phyloP scores from a whole-genome alignment of 1,284 basidiomycete species.

The Irpex lacteus region DNA sequence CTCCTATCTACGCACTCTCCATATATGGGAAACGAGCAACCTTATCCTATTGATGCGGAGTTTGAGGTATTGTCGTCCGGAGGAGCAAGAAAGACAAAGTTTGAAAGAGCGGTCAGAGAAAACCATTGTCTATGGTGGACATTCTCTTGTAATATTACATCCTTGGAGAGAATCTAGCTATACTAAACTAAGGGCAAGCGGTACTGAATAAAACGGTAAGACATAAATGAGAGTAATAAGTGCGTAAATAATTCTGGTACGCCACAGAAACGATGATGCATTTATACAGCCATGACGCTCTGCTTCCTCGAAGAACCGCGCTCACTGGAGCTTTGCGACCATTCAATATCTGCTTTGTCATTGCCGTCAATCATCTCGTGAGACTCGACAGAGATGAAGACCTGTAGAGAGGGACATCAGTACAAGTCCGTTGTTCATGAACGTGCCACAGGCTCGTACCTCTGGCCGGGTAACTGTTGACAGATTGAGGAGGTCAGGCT shows the following conservation, averaged over 20 bases:
- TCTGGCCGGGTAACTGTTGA: slow-evolving; percentile 13
- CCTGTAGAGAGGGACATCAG: slow-evolving; percentile 18
- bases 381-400: slow-evolving; percentile 30
- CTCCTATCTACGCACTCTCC: too few species aligned
- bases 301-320: neutral
- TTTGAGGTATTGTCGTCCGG: too few species aligned
- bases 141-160: neutral
- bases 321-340: neutral
- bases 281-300: neutral
- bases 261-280: neutral
- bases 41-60: too few species aligned
- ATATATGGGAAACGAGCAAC: too few species aligned
- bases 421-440: neutral
- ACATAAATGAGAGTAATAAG: neutral
- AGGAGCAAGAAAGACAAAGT: neutral
- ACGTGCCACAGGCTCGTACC: slow-evolving; percentile 1
- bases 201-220: too few species aligned
- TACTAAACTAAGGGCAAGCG: too few species aligned
- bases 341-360: slow-evolving; percentile 8
- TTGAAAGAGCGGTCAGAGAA: neutral
- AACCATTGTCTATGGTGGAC: neutral
- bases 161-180: neutral
- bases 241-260: neutral
- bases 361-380: slow-evolving; percentile 27
- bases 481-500: slow-evolving; percentile 15